phyloP scores from a whole-genome alignment of 163 green algal species.

The Smithsoniella earleae region DNA sequence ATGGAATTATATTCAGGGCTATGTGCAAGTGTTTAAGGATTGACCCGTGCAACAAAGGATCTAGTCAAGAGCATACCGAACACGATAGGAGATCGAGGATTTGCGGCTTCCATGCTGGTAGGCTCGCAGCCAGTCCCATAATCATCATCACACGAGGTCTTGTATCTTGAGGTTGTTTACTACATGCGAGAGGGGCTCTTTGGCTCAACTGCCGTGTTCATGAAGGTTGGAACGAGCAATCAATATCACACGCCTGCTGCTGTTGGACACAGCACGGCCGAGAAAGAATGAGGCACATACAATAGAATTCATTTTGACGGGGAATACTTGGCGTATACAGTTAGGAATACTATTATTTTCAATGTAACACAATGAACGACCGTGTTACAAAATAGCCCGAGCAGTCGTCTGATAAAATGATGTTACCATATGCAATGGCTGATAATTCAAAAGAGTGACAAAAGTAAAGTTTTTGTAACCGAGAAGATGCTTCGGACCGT shows the following conservation, averaged over 20 bases:
- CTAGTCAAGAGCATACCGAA: neutral
- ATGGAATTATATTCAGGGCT: too few relatives aligned
- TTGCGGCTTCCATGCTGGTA: slow-evolving; percentile 12
- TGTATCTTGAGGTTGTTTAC: neutral
- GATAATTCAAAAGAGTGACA: neutral
- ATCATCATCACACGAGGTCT: slow-evolving; percentile 19
- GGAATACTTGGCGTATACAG: neutral
- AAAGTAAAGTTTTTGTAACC: too few relatives aligned
- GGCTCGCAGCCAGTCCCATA: neutral
- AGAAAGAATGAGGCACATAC: neutral
- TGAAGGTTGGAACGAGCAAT: neutral
- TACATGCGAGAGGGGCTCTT: neutral
- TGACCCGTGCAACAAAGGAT: too few relatives aligned
- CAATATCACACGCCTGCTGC: neutral
- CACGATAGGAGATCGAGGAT: neutral
- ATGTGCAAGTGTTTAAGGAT: too few relatives aligned
- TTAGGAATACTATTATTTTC: neutral
- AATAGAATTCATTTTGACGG: neutral
- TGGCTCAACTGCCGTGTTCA: neutral
- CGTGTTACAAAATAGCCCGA: too few relatives aligned
- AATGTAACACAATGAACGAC: neutral
- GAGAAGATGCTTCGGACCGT: too few relatives aligned
- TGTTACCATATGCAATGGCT: neutral
- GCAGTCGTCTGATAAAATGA: too few relatives aligned
- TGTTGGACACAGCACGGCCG: neutral